Evolutionary conservation across 2,329 filamentous ascomycete species (phyloP).

Genomic region (Pseudogymnoascus sp.): DNA sequence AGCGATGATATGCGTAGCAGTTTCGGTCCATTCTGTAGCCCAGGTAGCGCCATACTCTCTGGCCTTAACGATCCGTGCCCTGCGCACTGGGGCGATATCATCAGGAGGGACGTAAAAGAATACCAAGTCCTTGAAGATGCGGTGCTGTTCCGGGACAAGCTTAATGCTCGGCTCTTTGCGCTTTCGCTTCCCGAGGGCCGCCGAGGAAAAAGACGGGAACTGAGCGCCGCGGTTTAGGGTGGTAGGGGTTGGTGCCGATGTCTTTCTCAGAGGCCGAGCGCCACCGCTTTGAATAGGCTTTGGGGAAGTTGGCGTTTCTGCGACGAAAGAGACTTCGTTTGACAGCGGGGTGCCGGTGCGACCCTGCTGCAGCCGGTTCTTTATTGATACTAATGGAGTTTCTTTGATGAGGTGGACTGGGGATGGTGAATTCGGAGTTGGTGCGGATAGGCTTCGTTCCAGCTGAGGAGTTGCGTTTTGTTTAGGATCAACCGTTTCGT

Average conservation of each 20-base stretch:
- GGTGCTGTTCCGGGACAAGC: conserved; percentile 41
- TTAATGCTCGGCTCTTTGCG: conserved; percentile 31
- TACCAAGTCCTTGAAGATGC: conserved; percentile 50
- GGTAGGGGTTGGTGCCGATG: conserved; percentile 20
- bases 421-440: neutral
- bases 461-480: neutral
- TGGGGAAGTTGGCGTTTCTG: conserved; percentile 15
- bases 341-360: neutral
- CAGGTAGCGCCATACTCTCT: conserved; percentile 64
- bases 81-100: conserved; percentile 58
- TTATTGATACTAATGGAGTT: conserved; percentile 1
- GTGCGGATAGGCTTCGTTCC: conserved; percentile 7
- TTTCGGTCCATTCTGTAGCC: conserved; percentile 13
- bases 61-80: conserved; percentile 64
- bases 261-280: conserved; percentile 10
- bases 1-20: conserved; percentile 70
- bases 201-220: neutral
- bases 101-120: conserved; percentile 79
- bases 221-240: conserved; percentile 8
- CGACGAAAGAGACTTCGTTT: conserved; percentile 7
- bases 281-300: conserved; percentile 21
- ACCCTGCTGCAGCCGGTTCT: neutral
- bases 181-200: conserved; percentile 36
- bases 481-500: conserved; percentile 14
- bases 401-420: conserved; percentile 3